Evolutionary conservation across 192 early-diverging fungal genomes (phyloP), one percentile per base, ranked within the genome.

Genomic region (Backusella tarrabulga): DNA sequence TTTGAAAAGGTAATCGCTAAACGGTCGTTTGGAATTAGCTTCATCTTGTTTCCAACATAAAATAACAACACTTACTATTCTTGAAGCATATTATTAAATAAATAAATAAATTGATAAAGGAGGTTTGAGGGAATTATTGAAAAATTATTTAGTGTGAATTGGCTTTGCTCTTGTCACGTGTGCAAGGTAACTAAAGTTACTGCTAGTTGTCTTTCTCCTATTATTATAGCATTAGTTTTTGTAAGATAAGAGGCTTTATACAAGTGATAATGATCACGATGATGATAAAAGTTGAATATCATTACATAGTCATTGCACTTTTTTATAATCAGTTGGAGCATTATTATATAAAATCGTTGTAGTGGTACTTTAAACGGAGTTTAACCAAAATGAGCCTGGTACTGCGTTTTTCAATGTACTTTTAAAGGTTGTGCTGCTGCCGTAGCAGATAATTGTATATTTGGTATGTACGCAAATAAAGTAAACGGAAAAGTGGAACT

Each of bases 1-100:
- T 88, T 99, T 99, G 90, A 99, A 99, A 75, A 98, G 91, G 84
- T 99, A 99, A 80, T 98, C 97, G 92, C 96, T 97, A 80, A 17
- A 32, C 14, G 12, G 15, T 41, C 5, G 17, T 14, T 19, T 21
- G 3, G n/a, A 26, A 40, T 66, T 23, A 66, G 35, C 21, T 40
- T 38, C 36, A 66, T 66, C 12, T 44, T 52, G 36, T 1, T 34
- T 23, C 3, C 6, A 32, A 68, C 3, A 17, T 26, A 68, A 67
- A 40, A 40, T 40, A 40, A 42, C 32, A 67, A 60, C n/a, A 67
- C 75, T 70, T 63, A 77, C 76, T 77, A 77, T 71, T 77, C 76
- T 34, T 50, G 38, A 54, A 60, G 69, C 76, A 77, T 77, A 21
- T 23, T 74, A n/a, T 21, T 68, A 9, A 34, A 34, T 19, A 68